Percentiles rank a stretch among this genome's conserved stretches.
Evolutionary conservation across 768 basidiomycete species (phyloP).

Genomic region (Rhodosporidiobolus odoratus): DNA sequence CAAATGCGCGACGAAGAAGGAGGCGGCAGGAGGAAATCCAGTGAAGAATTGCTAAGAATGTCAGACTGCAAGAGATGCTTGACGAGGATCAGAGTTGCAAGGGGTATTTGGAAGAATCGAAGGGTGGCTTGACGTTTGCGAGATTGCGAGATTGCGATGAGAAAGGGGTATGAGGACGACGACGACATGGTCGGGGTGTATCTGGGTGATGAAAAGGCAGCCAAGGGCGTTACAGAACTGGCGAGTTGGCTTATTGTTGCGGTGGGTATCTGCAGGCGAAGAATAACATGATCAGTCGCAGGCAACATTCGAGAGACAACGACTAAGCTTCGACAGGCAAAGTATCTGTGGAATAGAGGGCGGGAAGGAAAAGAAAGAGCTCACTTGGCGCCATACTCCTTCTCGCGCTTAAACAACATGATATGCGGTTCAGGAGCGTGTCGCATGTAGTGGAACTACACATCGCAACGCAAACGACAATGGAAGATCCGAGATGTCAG

Average conservation of each 20-base stretch:
- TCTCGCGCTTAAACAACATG: conserved; percentile 74
- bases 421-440: conserved; percentile 84
- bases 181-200: neutral
- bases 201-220: neutral
- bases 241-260: neutral
- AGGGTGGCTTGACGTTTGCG: neutral
- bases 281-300: neutral
- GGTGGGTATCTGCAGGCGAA: neutral
- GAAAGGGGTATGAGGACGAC: neutral
- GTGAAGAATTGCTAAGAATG: no score
- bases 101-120: neutral
- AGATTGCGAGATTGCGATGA: neutral
- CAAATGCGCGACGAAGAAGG: no score
- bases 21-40: no score
- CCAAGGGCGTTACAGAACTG: neutral
- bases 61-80: neutral
- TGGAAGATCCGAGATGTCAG: neutral
- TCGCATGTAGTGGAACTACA: conserved; percentile 3
- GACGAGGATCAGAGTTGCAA: neutral
- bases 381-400: conserved; percentile 39
- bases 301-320: no score
- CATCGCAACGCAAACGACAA: neutral
- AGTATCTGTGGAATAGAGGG: neutral
- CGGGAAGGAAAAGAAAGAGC: neutral
- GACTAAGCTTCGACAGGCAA: neutral